phyloP scores from a whole-genome alignment of 768 basidiomycete genomes.

The Chalciporus chontae region DNA sequence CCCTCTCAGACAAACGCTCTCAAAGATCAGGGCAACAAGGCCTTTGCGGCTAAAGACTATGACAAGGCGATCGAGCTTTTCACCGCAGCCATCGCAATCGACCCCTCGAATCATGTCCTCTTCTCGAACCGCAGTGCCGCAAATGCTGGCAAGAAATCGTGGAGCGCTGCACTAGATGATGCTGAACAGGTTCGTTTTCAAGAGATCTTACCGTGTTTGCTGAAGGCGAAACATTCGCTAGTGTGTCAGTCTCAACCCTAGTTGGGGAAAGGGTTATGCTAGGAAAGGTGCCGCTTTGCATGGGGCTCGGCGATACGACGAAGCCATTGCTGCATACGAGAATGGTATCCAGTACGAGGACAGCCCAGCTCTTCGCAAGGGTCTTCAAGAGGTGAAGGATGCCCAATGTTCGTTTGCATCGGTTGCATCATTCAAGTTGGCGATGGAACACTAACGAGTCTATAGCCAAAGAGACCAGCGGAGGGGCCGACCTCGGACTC shows the following conservation, averaged over 20 bases:
- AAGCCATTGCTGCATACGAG: conserved; percentile 83
- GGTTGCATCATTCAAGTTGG: not conserved
- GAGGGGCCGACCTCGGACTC: conserved; percentile 53
- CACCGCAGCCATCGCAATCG: conserved; percentile 77
- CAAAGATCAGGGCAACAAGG: conserved; percentile 94
- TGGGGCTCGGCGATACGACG: conserved; percentile 71
- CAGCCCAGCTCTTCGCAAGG: conserved; percentile 78
- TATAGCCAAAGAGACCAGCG: conserved; percentile 35
- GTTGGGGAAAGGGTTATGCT: conserved; percentile 88
- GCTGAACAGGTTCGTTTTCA: conserved; percentile 75
- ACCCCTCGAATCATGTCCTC: conserved; percentile 81
- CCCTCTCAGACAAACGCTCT: conserved; percentile 49
- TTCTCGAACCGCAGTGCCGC: conserved; percentile 94
- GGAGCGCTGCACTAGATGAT: conserved; percentile 73
- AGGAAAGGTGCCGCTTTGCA: conserved; percentile 93
- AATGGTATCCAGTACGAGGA: conserved; percentile 79
- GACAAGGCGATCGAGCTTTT: conserved; percentile 83
- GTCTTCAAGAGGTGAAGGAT: conserved; percentile 82
- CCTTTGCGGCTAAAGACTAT: conserved; percentile 91
- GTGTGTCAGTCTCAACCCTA: conserved; percentile 76
- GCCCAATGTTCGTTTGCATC: conserved; percentile 59
- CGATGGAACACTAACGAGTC: conserved; percentile 2
- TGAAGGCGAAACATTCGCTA: conserved; percentile 26
- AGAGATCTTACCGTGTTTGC: conserved; percentile 1
- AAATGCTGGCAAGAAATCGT: conserved; percentile 80